phyloP scores from a whole-genome alignment of 73 alveolate species.

The Paramecium tetraurelia region DNA sequence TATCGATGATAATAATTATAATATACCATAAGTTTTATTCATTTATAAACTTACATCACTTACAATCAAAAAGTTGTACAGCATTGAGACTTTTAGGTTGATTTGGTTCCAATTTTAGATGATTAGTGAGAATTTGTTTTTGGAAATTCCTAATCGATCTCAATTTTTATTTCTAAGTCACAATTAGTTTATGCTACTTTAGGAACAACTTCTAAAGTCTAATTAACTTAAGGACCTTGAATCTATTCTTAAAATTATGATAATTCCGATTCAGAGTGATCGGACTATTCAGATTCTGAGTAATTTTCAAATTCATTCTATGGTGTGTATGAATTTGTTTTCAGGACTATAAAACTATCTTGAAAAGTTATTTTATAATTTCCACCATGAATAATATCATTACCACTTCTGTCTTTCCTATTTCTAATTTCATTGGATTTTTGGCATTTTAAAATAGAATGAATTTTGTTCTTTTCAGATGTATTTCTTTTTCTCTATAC shows the following conservation, averaged over 20 bases:
- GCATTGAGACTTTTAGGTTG: background rate
- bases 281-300: background rate
- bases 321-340: background rate
- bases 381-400: background rate
- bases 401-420: background rate
- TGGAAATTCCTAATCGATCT: background rate
- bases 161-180: background rate
- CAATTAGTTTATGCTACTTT: background rate
- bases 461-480: background rate
- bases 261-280: background rate
- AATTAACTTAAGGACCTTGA: background rate
- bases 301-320: background rate
- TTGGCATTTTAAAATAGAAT: background rate
- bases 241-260: background rate
- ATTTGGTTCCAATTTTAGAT: background rate
- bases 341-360: background rate
- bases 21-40: background rate
- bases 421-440: background rate
- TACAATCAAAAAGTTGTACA: background rate
- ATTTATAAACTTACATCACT: background rate
- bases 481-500: background rate
- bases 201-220: background rate
- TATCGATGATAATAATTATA: background rate
- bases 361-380: background rate
- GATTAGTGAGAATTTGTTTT: background rate